Evolutionary conservation across 2,329 filamentous ascomycete genomes (phyloP), one percentile per base, ranked within the genome.

Genomic region (Rutstroemia sp.): DNA sequence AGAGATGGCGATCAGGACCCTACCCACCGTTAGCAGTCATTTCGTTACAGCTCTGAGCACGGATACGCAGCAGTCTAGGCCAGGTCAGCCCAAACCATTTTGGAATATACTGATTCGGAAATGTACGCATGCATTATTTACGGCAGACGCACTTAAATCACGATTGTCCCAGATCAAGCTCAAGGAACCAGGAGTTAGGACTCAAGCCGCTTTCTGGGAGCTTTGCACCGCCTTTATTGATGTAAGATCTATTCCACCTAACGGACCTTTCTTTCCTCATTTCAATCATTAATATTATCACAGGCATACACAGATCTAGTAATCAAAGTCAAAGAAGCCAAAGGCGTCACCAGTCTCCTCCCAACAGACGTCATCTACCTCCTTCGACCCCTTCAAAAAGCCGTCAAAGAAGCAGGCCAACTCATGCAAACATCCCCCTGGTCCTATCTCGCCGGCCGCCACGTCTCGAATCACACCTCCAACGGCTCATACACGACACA

Each of bases 161-260:
- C 81, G 86, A n/a, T 73, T 96, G 10, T 89, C 85, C 3, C 78
- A 80, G 48, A 89, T 96, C 75, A 91, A 91, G 69, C 76, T 95
- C 10, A 94, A 92, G 68, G 91, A 96, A 64, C 88, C 89, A 7
- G 85, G 83, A 10, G 80, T 89, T 51, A 80, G 89, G 54, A 83
- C 78, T 2, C 82, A 86, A 64, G 69, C 75, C 2, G 72, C 73
- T 16, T 86, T 85, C 69, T 86, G 83, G 81, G 76, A 82, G 62
- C 76, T 92, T 53, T 94, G 88, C 73, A 90, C 87, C 72, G 79
- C 78, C 63, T 90, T 90, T 62, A 80, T 89, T 61, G 80, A 80
- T 63, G 68, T 69, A 60, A 54, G 64, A 48, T 21, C 16, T 17
- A 42, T 8, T 19, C 19, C 12, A 46, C 41, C 30, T 10, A 19